Conservation (phyloP, 352 stramenopile genomes). For the Phytopythium boreale region DNA sequence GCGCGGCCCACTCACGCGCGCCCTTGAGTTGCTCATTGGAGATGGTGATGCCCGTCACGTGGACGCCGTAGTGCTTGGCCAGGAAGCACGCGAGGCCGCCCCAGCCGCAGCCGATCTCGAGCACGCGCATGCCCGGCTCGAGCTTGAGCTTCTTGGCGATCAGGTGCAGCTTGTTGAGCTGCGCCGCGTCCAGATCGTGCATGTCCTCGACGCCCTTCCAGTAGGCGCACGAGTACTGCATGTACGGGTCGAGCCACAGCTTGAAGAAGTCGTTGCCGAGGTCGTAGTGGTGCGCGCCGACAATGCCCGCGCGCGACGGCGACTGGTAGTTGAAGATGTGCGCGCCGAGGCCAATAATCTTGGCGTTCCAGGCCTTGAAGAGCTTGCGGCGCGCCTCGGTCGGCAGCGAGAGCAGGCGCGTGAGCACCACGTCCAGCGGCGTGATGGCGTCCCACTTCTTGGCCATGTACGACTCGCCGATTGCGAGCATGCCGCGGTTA, state of each 20-base stretch:
- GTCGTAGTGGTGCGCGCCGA: slow-evolving; percentile 85
- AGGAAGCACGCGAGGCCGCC: slow-evolving; percentile 86
- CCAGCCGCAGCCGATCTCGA: slow-evolving; percentile 90
- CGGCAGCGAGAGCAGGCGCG: slow-evolving; percentile 63
- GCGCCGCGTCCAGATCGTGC: slow-evolving; percentile 76
- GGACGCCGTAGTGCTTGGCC: slow-evolving; percentile 83
- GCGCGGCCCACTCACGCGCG: slow-evolving; percentile 68
- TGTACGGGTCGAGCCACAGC: slow-evolving; percentile 84
- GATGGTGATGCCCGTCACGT: slow-evolving; percentile 89
- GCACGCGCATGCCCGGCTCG: slow-evolving; percentile 76
- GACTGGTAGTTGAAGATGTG: slow-evolving; percentile 89
- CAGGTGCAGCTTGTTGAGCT: slow-evolving; percentile 85
- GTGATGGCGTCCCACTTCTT: slow-evolving; percentile 86
- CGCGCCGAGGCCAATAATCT: slow-evolving; percentile 68
- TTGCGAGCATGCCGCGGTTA: slow-evolving; percentile 79
- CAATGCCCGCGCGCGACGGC: slow-evolving; percentile 74
- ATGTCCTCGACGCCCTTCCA: slow-evolving; percentile 73
- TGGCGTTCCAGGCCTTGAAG: slow-evolving; percentile 87
- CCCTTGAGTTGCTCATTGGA: slow-evolving; percentile 90
- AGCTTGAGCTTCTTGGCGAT: slow-evolving; percentile 88
- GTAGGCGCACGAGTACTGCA: slow-evolving; percentile 88
- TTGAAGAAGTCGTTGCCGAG: slow-evolving; percentile 89
- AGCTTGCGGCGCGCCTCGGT: slow-evolving; percentile 78
- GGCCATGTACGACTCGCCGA: slow-evolving; percentile 88
- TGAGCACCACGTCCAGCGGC: slow-evolving; percentile 74